Conservation (phyloP, 2,329 filamentous ascomycete species). For the Neurospora sp. region DNA sequence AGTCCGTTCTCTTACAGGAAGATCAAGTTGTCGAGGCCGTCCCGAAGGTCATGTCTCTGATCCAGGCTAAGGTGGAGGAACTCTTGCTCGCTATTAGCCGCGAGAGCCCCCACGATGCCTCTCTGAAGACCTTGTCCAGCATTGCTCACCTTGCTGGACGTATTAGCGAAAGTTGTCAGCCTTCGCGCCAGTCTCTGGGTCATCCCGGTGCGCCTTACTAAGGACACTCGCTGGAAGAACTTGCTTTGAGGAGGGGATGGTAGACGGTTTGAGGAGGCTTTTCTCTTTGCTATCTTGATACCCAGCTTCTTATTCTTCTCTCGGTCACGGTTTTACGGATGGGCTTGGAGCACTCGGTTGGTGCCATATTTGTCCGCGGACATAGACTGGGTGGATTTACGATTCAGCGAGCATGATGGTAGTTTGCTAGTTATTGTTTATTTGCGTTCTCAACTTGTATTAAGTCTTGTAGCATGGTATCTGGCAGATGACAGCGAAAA, state of each 20-base stretch:
- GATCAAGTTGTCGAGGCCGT: conserved; percentile 45
- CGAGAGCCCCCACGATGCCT: conserved; percentile 35
- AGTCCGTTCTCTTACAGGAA: conserved; percentile 32
- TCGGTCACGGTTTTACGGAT: background rate
- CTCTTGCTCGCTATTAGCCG: conserved; percentile 42
- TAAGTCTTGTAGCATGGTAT: background rate
- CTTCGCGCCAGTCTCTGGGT: background rate
- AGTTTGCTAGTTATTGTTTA: background rate
- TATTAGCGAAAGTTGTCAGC: conserved; percentile 10
- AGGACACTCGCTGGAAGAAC: background rate
- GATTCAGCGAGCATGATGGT: background rate
- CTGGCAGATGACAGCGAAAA: background rate
- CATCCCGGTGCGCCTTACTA: background rate
- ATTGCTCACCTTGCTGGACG: conserved; percentile 27
- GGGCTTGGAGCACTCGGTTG: background rate
- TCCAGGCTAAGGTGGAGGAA: conserved; percentile 42
- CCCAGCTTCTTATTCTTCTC: background rate
- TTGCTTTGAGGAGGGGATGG: background rate
- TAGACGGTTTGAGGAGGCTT: background rate
- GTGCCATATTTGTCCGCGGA: background rate
- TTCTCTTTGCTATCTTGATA: background rate
- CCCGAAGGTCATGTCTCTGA: conserved; percentile 46
- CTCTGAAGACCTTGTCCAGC: conserved; percentile 36
- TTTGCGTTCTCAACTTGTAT: background rate
- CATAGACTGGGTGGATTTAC: background rate